Conservation (phyloP, 345 rosid species). For the Barbarea vulgaris region DNA sequence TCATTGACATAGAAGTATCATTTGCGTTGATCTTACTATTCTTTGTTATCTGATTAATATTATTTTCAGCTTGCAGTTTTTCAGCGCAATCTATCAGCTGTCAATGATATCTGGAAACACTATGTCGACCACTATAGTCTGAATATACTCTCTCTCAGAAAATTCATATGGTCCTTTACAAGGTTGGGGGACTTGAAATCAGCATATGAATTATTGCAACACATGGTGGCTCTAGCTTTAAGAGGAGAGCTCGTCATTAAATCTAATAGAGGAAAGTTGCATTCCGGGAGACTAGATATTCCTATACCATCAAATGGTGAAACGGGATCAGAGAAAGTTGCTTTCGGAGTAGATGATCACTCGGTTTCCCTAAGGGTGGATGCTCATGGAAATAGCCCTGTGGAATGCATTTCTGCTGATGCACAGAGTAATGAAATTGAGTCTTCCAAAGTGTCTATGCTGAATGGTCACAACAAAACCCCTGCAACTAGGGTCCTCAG, state of each 20-base stretch:
- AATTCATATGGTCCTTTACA: conserved; percentile 66
- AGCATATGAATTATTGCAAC: conserved; percentile 69
- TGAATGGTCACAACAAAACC: conserved; percentile 22
- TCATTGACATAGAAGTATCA: conserved; percentile 5
- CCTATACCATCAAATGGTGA: conserved; percentile 61
- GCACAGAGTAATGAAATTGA: conserved; percentile 32
- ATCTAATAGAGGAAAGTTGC: conserved; percentile 37
- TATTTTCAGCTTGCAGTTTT: conserved; percentile 76
- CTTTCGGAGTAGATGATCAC: conserved; percentile 37
- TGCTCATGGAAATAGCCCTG: conserved; percentile 30
- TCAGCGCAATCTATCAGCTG: conserved; percentile 61
- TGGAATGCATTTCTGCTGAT: conserved; percentile 29
- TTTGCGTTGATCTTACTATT: conserved; percentile 3
- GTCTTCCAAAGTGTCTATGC: conserved; percentile 31
- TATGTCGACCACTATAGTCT: conserved; percentile 62
- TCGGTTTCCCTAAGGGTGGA: conserved; percentile 29
- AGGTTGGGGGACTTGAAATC: conserved; percentile 69
- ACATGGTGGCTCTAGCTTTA: conserved; percentile 61
- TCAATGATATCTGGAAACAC: conserved; percentile 65
- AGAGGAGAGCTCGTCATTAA: conserved; percentile 41
- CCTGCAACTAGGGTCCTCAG: conserved; percentile 46
- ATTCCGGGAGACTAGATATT: conserved; percentile 62
- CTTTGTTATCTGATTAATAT: conserved; percentile 29
- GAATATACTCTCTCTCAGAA: conserved; percentile 48
- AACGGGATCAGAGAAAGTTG: conserved; percentile 43